Conservation (phyloP, 2,329 filamentous ascomycete genomes). For the Aspergillus proliferans region DNA sequence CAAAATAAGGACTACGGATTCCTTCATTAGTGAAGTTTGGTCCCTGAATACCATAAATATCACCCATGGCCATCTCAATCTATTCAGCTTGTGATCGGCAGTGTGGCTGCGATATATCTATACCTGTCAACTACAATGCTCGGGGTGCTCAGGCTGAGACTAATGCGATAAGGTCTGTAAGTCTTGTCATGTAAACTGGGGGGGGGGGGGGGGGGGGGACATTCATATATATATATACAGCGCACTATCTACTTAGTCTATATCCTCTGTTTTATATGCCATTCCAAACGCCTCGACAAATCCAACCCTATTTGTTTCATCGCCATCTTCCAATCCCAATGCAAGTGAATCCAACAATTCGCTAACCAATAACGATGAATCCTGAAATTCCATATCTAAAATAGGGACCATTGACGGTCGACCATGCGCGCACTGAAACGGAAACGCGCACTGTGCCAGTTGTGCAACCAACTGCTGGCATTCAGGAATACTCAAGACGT, state of each 20-base stretch:
- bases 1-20: too few species aligned
- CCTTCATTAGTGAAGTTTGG: too few species aligned
- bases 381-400: conserved; percentile 23
- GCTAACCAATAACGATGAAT: background rate
- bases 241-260: background rate
- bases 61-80: too few species aligned
- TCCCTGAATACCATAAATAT: too few species aligned
- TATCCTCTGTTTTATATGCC: background rate
- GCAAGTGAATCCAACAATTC: background rate
- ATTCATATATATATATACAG: too few species aligned
- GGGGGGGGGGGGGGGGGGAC: too few species aligned
- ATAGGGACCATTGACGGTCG: conserved; percentile 44
- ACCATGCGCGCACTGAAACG: conserved; percentile 48
- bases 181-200: too few species aligned
- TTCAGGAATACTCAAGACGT: conserved; percentile 32
- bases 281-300: background rate
- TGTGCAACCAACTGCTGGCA: conserved; percentile 32
- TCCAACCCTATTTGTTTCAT: background rate
- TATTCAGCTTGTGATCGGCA: too few species aligned
- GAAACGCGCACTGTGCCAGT: conserved; percentile 39
- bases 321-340: background rate
- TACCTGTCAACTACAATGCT: too few species aligned
- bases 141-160: too few species aligned
- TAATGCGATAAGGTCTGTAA: too few species aligned
- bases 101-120: too few species aligned